A percentile compares a stretch with the other conserved stretches of the same genome.
Evolutionary conservation across 495 filamentous ascomycete species (phyloP).

Genomic region (Friedmanniomyces endolithicus): DNA sequence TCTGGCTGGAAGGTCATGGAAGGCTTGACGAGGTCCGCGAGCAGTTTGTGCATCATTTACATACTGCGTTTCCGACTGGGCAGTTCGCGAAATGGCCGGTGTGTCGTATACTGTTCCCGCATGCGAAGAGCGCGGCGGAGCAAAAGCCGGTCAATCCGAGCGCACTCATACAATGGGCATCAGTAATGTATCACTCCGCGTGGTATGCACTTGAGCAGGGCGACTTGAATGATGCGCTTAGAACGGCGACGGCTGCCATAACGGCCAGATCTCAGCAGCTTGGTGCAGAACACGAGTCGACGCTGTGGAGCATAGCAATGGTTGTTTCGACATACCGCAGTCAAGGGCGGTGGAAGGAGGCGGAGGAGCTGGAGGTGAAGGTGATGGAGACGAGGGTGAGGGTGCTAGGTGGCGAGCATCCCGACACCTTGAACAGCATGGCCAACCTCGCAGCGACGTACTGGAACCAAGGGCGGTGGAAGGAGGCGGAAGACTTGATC

Average conservation of each 20-base stretch:
- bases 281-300: no score
- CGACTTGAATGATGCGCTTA: no score
- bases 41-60: no score
- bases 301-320: no score
- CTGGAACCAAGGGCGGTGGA: slow-evolving; percentile 9
- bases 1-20: slow-evolving; percentile 28
- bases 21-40: neutral
- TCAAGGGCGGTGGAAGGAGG: slow-evolving; percentile 18
- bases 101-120: neutral
- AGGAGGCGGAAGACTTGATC: slow-evolving; percentile 22
- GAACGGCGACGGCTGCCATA: no score
- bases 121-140: neutral
- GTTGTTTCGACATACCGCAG: neutral
- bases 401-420: slow-evolving; percentile 18
- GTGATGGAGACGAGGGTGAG: slow-evolving; percentile 7
- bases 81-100: neutral
- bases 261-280: no score
- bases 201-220: neutral
- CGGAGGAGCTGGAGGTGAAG: slow-evolving; percentile 15
- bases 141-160: neutral
- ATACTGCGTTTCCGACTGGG: neutral
- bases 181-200: neutral
- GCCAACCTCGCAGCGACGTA: slow-evolving; percentile 12
- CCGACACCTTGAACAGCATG: slow-evolving; percentile 15
- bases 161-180: neutral